These are phyloP conservation scores for Iberis amara DNA, from an alignment of 441 rosid species.

Conservation along the genomic window DNA sequence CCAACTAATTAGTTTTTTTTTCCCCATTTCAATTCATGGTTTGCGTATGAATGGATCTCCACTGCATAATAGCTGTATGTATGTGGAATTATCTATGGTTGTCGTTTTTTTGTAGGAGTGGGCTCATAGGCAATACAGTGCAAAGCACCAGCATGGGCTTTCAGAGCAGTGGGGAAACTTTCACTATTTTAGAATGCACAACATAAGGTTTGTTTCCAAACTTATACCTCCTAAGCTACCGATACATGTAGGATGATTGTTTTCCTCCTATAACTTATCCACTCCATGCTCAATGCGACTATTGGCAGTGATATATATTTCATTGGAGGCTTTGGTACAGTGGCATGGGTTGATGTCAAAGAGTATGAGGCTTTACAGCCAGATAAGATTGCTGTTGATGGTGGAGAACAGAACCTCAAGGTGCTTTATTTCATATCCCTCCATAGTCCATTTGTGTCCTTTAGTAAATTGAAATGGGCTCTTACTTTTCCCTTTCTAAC, in stretches of 20 bases:
- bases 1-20: slow-evolving; percentile 8
- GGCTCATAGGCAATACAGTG: slow-evolving; percentile 91
- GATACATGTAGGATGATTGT: slow-evolving; percentile 4
- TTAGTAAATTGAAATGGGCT: neutral
- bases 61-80: neutral
- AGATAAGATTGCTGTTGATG: slow-evolving; percentile 91
- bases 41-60: slow-evolving; percentile 1
- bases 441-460: neutral
- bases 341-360: slow-evolving; percentile 93
- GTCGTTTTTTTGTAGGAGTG: slow-evolving; percentile 58
- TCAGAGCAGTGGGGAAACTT: slow-evolving; percentile 97
- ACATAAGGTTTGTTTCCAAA: slow-evolving; percentile 59
- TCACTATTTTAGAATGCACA: slow-evolving; percentile 90
- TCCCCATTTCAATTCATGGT: neutral
- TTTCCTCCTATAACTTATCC: neutral
- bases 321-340: slow-evolving; percentile 98
- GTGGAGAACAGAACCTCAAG: slow-evolving; percentile 88
- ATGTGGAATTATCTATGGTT: neutral
- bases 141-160: slow-evolving; percentile 87
- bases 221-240: no score
- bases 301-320: slow-evolving; percentile 81
- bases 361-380: slow-evolving; percentile 80
- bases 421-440: slow-evolving; percentile 30
- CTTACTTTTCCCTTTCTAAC: slow-evolving; percentile 12
- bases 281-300: slow-evolving; percentile 21